Percentiles rank a stretch among this genome's conserved stretches.
Conservation (phyloP, 805 yeast genomes). For the Candida arabinofermentans region DNA sequence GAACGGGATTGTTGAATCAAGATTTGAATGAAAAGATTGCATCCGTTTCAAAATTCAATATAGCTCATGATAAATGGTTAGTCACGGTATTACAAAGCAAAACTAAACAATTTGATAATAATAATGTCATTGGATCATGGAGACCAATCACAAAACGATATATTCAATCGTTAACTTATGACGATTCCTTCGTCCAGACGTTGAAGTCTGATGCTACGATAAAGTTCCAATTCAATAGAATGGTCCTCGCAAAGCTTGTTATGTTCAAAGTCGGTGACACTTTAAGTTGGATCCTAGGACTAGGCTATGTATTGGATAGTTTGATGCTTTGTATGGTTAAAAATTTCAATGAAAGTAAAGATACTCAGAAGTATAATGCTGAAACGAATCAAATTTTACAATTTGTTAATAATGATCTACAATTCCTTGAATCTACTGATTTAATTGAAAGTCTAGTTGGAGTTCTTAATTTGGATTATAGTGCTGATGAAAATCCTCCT, state of each 20-base stretch:
- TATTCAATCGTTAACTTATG: conserved; percentile 12
- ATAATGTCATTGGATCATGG: conserved; percentile 8
- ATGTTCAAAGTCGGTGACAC: conserved; percentile 14
- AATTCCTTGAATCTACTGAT: conserved; percentile 19
- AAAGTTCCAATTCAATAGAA: conserved; percentile 22
- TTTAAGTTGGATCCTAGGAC: conserved; percentile 8
- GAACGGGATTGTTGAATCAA: conserved; percentile 8
- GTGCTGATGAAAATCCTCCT: not conserved
- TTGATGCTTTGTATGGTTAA: conserved; percentile 15
- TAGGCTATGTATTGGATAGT: conserved; percentile 12
- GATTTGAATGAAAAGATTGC: conserved; percentile 12
- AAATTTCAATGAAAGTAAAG: conserved; percentile 10
- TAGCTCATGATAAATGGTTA: conserved; percentile 12
- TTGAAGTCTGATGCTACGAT: conserved; percentile 15
- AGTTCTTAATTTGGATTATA: conserved; percentile 14
- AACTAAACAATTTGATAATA: not conserved
- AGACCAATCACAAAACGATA: conserved; percentile 11
- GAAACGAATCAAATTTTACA: conserved; percentile 14
- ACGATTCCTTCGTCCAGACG: conserved; percentile 8
- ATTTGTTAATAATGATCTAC: conserved; percentile 20
- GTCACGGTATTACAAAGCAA: conserved; percentile 9
- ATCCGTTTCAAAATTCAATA: conserved; percentile 11
- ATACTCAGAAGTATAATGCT: conserved; percentile 5
- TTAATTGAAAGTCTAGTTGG: conserved; percentile 21
- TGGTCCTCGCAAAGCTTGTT: conserved; percentile 18